phyloP scores from a whole-genome alignment of 768 basidiomycete genomes.

The Clavulina sp. region DNA sequence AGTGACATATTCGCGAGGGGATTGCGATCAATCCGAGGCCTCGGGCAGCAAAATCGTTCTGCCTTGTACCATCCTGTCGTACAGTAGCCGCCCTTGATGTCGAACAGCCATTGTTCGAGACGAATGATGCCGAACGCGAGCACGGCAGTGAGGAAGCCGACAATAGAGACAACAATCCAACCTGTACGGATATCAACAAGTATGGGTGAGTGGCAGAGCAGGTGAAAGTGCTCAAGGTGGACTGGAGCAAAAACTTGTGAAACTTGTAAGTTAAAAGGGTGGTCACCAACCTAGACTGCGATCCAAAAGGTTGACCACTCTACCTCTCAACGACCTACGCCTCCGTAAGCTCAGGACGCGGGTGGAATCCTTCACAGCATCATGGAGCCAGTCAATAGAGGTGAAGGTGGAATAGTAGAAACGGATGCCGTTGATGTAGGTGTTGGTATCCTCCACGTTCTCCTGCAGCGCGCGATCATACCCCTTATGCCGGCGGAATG shows the following conservation, averaged over 20 bases:
- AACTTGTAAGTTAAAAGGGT: too few relatives aligned
- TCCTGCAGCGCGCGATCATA: neutral
- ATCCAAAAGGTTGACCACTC: slow-evolving; percentile 45
- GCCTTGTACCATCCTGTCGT: slow-evolving; percentile 48
- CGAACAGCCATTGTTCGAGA: slow-evolving; percentile 77
- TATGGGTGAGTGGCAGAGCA: too few relatives aligned
- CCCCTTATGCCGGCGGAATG: neutral
- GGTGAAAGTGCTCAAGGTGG: too few relatives aligned
- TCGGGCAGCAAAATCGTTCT: slow-evolving; percentile 66
- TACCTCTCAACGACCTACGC: slow-evolving; percentile 52
- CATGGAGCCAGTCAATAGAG: slow-evolving; percentile 92
- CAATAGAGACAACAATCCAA: slow-evolving; percentile 77
- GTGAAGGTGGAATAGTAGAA: slow-evolving; percentile 85
- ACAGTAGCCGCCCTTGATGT: slow-evolving; percentile 86
- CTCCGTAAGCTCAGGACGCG: slow-evolving; percentile 57
- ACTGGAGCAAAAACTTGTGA: too few relatives aligned
- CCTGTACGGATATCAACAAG: too few relatives aligned
- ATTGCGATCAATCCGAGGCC: neutral
- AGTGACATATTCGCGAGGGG: neutral
- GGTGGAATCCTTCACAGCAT: slow-evolving; percentile 78
- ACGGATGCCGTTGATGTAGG: slow-evolving; percentile 54
- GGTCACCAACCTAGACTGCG: slow-evolving; percentile 70
- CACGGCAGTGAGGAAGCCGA: slow-evolving; percentile 72
- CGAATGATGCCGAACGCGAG: slow-evolving; percentile 76
- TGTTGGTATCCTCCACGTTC: neutral